phyloP scores from a whole-genome alignment of 208 protist genomes.

The Wallacemonas rigidus region DNA sequence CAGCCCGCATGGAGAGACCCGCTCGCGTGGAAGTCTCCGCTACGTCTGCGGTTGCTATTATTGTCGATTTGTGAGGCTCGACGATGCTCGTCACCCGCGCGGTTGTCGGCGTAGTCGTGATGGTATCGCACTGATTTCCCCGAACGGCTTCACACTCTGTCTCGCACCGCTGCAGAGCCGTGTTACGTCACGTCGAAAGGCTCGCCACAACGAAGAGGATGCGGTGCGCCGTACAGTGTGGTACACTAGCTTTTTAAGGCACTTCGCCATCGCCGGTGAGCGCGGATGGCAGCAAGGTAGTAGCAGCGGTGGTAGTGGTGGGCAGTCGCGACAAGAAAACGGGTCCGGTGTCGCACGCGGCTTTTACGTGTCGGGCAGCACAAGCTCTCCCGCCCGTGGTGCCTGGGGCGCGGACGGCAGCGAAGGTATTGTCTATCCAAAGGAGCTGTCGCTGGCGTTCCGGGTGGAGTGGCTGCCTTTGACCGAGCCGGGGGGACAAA shows the following conservation, averaged over 20 bases:
- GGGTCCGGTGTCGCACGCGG: neutral
- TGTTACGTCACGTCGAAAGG: neutral
- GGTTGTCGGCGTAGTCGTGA: constrained; percentile 11
- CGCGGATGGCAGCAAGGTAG: constrained; percentile 6
- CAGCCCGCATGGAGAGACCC: neutral
- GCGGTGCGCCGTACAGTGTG: neutral
- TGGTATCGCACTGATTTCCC: constrained; percentile 11
- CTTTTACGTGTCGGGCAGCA: neutral
- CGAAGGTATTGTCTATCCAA: constrained; percentile 16
- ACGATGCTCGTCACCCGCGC: constrained; percentile 9
- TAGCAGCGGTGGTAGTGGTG: too few relatives aligned
- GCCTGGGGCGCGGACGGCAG: constrained; percentile 18
- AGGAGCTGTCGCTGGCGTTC: constrained; percentile 27
- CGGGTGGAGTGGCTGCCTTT: constrained; percentile 25
- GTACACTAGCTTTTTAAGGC: constrained; percentile 6
- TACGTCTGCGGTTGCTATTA: constrained; percentile 8
- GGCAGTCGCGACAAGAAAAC: neutral
- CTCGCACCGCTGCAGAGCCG: neutral
- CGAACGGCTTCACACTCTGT: constrained; percentile 12
- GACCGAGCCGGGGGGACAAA: constrained; percentile 3
- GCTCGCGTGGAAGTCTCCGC: neutral
- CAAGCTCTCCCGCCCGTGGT: neutral
- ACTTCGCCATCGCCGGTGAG: constrained; percentile 16
- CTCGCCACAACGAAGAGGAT: neutral
- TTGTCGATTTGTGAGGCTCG: constrained; percentile 6